These are phyloP conservation scores for Anthracocystis setariae DNA, from an alignment of 1,284 basidiomycete genomes.

Conservation along the genomic window DNA sequence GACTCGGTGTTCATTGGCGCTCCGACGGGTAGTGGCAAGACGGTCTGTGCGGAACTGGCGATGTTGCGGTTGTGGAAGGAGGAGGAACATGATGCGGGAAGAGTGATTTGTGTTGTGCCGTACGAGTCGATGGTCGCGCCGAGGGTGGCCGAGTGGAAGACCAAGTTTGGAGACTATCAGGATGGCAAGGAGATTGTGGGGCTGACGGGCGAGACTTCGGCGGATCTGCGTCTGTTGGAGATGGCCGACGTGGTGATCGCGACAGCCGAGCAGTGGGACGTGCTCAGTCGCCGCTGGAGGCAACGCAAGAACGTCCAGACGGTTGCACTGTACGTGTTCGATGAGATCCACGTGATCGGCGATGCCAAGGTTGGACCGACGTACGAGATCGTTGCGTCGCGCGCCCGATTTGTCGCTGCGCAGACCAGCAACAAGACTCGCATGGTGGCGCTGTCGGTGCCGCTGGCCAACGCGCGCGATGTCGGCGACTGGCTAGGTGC, in stretches of 20 bases:
- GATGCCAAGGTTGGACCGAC: conserved; percentile 88
- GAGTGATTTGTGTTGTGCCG: conserved; percentile 96
- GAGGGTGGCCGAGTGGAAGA: conserved; percentile 86
- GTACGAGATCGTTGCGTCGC: conserved; percentile 93
- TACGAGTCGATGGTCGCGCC: conserved; percentile 96
- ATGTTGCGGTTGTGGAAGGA: conserved; percentile 90
- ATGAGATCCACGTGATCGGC: conserved; percentile 93
- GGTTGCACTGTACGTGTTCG: conserved; percentile 90
- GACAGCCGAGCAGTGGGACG: conserved; percentile 92
- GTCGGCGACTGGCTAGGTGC: conserved; percentile 98
- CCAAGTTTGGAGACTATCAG: conserved; percentile 82
- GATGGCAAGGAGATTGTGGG: conserved; percentile 92
- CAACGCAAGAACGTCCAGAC: conserved; percentile 96
- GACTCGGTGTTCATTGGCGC: conserved; percentile 96
- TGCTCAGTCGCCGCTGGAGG: conserved; percentile 94
- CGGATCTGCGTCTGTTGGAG: conserved; percentile 88
- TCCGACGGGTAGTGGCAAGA: conserved; percentile 96
- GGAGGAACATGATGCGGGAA: conserved; percentile 75
- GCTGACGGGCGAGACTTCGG: conserved; percentile 92
- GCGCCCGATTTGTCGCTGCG: conserved; percentile 93
- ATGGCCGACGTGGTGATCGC: conserved; percentile 82
- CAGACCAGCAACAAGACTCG: conserved; percentile 90
- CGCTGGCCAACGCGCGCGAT: conserved; percentile 94
- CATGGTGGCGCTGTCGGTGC: conserved; percentile 92
- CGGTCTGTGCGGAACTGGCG: conserved; percentile 95